Evolutionary conservation across 306 rosid genomes (phyloP).

Genomic region (Prunus kanzakura): DNA sequence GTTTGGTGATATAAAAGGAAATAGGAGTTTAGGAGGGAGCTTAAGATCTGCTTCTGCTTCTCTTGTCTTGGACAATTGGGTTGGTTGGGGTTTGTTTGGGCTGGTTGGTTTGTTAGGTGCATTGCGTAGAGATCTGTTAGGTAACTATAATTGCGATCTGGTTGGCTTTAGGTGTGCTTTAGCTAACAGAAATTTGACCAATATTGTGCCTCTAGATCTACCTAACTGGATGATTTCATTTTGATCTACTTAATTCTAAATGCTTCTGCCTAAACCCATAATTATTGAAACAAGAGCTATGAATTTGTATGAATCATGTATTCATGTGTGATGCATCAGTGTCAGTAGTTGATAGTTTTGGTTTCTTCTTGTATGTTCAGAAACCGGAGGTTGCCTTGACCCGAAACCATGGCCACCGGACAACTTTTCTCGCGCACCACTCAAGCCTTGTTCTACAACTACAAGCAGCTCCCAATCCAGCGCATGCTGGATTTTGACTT

Average conservation of each 20-base stretch:
- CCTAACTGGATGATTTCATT: neutral
- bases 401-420: constrained; percentile 75
- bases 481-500: constrained; percentile 99
- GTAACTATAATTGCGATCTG: neutral
- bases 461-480: constrained; percentile 97
- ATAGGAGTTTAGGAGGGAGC: neutral
- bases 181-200: neutral
- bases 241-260: neutral
- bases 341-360: neutral
- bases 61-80: neutral
- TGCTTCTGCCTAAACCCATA: neutral
- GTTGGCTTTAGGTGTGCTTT: constrained; percentile 2
- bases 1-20: neutral
- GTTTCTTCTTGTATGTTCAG: constrained; percentile 23
- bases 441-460: constrained; percentile 92
- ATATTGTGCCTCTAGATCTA: constrained; percentile 5
- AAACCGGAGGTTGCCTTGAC: constrained; percentile 37
- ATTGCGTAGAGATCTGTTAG: constrained; percentile 16
- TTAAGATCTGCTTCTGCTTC: constrained; percentile 21
- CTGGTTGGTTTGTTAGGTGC: neutral
- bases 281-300: neutral
- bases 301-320: neutral
- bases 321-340: neutral
- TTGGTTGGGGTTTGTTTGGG: constrained; percentile 12
- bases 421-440: constrained; percentile 91